Evolutionary conservation across 257 asterid genomes (phyloP).

Genomic region (Solanum sitiens): DNA sequence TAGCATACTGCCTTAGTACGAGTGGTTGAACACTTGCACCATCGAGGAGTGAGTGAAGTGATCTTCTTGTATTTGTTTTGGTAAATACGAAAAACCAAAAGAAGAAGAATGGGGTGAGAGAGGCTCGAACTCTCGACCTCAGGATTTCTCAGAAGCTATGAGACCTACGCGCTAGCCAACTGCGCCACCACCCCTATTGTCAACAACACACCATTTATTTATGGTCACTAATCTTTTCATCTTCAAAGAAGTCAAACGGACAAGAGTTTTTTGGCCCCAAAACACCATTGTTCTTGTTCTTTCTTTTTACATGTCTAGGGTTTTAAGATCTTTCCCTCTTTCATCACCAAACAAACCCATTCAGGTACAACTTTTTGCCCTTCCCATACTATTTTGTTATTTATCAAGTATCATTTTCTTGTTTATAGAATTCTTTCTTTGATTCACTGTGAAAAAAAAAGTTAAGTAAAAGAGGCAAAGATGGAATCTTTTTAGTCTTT

Average conservation of each 20-base stretch:
- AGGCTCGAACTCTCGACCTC: conserved; percentile 99
- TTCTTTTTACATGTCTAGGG: neutral
- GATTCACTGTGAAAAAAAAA: neutral
- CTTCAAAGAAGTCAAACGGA: neutral
- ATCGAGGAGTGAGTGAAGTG: too few species aligned
- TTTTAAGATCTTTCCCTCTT: neutral
- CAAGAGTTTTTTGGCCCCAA: neutral
- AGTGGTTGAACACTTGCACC: neutral
- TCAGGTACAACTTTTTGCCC: neutral
- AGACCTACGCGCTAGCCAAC: conserved; percentile 99
- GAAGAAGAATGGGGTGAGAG: conserved; percentile 49
- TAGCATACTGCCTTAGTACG: too few species aligned
- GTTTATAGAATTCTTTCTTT: neutral
- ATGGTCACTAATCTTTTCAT: accelerated
- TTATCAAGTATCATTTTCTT: neutral
- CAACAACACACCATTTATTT: accelerated
- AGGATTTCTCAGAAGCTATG: conserved; percentile 82
- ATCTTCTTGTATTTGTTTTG: neutral
- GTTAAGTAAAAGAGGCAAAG: neutral
- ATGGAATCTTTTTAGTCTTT: neutral
- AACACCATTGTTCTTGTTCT: neutral
- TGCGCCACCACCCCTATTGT: conserved; percentile 80
- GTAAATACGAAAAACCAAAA: too few species aligned
- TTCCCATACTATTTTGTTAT: neutral
- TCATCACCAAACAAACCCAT: neutral